A percentile compares a stretch with the other conserved stretches of the same genome.
phyloP scores from a whole-genome alignment of 495 filamentous ascomycete species.

The Aspergillus sclerotiicarbonarius region DNA sequence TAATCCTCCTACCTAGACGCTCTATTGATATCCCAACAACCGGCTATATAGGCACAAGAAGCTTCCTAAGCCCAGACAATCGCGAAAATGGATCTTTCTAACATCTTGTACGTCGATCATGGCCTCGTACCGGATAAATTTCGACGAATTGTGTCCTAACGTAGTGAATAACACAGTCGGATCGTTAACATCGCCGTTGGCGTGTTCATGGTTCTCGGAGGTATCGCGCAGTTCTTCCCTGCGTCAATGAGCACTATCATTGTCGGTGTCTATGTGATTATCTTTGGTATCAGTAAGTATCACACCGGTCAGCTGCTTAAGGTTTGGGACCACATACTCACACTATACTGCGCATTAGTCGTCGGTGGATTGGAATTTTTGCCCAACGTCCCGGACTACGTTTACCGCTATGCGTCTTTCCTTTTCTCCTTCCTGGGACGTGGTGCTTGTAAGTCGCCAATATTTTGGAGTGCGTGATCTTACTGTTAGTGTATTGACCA shows the following conservation, averaged over 20 bases:
- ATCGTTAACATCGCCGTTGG: conserved; percentile 90
- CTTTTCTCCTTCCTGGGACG: conserved; percentile 96
- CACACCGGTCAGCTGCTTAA: not conserved
- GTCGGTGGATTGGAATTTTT: conserved; percentile 66
- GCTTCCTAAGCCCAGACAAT: not conserved
- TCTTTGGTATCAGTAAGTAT: conserved; percentile 82
- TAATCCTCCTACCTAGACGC: not conserved
- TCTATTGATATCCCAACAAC: not conserved
- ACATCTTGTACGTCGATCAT: conserved; percentile 52
- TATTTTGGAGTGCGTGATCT: not conserved
- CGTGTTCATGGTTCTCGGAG: conserved; percentile 84
- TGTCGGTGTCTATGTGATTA: conserved; percentile 77
- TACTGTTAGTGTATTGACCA: conserved; percentile 20
- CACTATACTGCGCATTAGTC: conserved; percentile 24
- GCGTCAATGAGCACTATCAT: conserved; percentile 54
- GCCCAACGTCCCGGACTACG: conserved; percentile 83
- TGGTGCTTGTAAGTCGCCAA: conserved; percentile 74
- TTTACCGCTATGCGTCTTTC: conserved; percentile 92
- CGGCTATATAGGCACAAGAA: conserved; percentile 1
- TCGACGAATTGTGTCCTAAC: conserved; percentile 2
- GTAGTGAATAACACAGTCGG: conserved; percentile 56
- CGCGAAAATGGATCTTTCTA: conserved; percentile 53
- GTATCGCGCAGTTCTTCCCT: conserved; percentile 80
- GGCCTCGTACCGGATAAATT: not conserved
- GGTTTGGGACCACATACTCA: conserved; percentile 8